A percentile compares a stretch with the other conserved stretches of the same genome.
phyloP scores from a whole-genome alignment of 805 yeast genomes.

The Candida endomychidarum region DNA sequence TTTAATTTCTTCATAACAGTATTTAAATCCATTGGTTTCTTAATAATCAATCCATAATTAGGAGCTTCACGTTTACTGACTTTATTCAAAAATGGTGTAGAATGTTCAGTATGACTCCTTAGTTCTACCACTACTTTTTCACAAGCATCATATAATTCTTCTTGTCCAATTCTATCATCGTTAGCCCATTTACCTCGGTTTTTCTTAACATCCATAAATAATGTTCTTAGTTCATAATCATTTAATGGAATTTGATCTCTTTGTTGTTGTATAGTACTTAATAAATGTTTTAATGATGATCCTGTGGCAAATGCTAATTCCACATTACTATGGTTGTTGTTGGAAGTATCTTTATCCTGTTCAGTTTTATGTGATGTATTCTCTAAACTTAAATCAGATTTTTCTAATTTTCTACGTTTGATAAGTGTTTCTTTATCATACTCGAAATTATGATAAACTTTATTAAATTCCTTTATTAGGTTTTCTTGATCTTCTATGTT shows the following conservation, averaged over 20 bases:
- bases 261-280: slow-evolving; percentile 73
- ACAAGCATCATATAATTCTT: slow-evolving; percentile 95
- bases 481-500: slow-evolving; percentile 40
- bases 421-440: slow-evolving; percentile 72
- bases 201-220: slow-evolving; percentile 89
- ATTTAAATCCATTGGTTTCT: slow-evolving; percentile 93
- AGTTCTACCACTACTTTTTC: slow-evolving; percentile 91
- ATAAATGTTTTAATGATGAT: slow-evolving; percentile 65
- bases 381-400: slow-evolving; percentile 70
- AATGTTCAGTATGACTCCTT: slow-evolving; percentile 91
- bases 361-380: slow-evolving; percentile 13
- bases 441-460: slow-evolving; percentile 74
- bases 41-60: slow-evolving; percentile 85
- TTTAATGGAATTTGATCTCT: slow-evolving; percentile 73
- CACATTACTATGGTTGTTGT: slow-evolving; percentile 21
- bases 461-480: slow-evolving; percentile 63
- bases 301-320: slow-evolving; percentile 37
- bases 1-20: slow-evolving; percentile 91
- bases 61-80: slow-evolving; percentile 99
- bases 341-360: neutral
- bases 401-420: slow-evolving; percentile 74
- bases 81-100: slow-evolving; percentile 91
- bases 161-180: slow-evolving; percentile 94
- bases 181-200: slow-evolving; percentile 98
- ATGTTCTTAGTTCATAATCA: slow-evolving; percentile 78